These are phyloP conservation scores for Gossypium anomalum DNA, from an alignment of 345 rosid species.

Conservation along the genomic window DNA sequence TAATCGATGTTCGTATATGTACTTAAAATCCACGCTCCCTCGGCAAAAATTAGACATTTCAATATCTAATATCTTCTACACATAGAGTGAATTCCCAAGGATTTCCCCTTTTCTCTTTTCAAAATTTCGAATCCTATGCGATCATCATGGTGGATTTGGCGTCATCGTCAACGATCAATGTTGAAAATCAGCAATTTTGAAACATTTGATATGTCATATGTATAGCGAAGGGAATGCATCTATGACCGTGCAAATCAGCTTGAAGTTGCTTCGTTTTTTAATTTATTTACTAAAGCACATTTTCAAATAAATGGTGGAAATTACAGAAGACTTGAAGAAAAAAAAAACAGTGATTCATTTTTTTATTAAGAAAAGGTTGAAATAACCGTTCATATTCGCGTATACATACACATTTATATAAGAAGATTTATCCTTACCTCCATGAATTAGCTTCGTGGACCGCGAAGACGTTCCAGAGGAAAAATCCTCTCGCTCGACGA, in stretches of 20 bases:
- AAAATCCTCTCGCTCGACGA: conserved; percentile 95
- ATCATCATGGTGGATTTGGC: neutral
- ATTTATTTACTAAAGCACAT: neutral
- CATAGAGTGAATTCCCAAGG: neutral
- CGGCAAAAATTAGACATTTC: neutral
- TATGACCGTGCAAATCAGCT: neutral
- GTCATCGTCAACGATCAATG: neutral
- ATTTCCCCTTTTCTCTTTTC: neutral
- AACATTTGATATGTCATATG: neutral
- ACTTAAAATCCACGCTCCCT: neutral
- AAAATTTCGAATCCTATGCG: neutral
- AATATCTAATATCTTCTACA: neutral
- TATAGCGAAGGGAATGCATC: neutral
- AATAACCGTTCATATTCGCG: neutral
- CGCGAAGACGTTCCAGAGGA: conserved; percentile 93
- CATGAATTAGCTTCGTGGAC: conserved; percentile 92
- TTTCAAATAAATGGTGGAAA: neutral
- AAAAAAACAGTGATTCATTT: neutral
- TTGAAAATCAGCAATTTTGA: neutral
- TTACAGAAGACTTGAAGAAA: neutral
- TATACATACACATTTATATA: neutral
- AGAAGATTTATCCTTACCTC: conserved; percentile 42
- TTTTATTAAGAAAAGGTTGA: neutral
- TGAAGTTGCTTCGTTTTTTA: neutral
- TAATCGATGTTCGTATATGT: neutral